phyloP scores from a whole-genome alignment of 306 rosid genomes.

The Vigna nakashimae region DNA sequence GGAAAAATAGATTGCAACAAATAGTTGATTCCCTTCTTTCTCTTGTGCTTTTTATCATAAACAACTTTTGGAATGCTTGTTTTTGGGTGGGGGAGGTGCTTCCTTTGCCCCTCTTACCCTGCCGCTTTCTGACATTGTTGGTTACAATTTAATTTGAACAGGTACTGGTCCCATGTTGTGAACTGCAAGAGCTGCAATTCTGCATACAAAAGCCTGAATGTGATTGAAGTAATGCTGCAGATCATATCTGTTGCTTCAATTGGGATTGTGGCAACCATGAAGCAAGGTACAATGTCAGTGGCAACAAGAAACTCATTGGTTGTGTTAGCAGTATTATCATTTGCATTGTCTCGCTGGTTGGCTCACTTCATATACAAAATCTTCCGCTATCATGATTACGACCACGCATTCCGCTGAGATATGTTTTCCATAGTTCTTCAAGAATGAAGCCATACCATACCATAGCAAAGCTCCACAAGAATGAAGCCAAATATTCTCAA shows the following conservation, averaged over 20 bases:
- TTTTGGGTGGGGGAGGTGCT: too few species aligned
- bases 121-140: background rate
- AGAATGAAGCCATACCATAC: too few species aligned
- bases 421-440: background rate
- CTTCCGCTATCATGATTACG: constrained; percentile 83
- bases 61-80: too few species aligned
- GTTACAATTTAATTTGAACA: constrained; percentile 33
- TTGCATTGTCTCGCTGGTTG: constrained; percentile 75
- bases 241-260: constrained; percentile 62
- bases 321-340: constrained; percentile 63
- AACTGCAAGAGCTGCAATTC: constrained; percentile 81
- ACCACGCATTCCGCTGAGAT: constrained; percentile 69
- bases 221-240: constrained; percentile 68
- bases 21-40: too few species aligned
- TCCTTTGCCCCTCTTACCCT: too few species aligned
- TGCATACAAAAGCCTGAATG: constrained; percentile 76
- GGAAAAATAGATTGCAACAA: too few species aligned
- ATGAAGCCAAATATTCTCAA: too few species aligned
- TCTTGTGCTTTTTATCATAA: too few species aligned
- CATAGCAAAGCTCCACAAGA: too few species aligned
- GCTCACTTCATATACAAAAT: constrained; percentile 77
- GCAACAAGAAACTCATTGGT: constrained; percentile 59
- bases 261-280: constrained; percentile 75
- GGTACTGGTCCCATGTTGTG: constrained; percentile 89
- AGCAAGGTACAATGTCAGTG: constrained; percentile 53